Conservation (phyloP, 1,284 basidiomycete species). For the Pseudozyma flocculosa region DNA sequence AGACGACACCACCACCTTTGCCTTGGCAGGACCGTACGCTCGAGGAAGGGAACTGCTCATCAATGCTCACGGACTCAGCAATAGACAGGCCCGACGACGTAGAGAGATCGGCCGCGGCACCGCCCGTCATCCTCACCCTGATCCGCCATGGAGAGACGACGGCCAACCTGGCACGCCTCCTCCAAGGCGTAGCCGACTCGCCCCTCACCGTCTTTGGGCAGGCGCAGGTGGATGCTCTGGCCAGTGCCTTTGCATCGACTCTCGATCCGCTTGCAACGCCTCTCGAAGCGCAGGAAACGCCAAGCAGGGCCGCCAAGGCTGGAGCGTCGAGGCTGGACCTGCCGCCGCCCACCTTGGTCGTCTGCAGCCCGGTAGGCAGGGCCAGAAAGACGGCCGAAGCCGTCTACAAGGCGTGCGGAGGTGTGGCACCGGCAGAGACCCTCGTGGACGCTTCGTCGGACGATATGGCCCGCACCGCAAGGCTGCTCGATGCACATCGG, state of each 20-base stretch:
- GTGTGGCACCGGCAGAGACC: neutral
- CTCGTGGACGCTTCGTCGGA: neutral
- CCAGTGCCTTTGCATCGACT: constrained; percentile 8
- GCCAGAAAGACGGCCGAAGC: constrained; percentile 42
- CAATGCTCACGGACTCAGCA: no score
- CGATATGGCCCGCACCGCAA: no score
- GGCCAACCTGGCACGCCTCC: constrained; percentile 48
- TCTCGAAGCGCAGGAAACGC: no score
- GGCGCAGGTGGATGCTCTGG: constrained; percentile 40
- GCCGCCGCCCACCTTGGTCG: constrained; percentile 34
- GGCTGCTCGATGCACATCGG: no score
- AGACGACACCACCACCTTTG: no score
- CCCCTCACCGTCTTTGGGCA: constrained; percentile 39
- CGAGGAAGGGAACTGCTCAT: no score
- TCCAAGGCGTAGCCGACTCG: constrained; percentile 52
- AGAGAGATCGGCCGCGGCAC: no score
- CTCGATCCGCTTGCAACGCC: neutral
- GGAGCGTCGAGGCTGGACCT: constrained; percentile 9
- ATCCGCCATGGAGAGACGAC: constrained; percentile 51
- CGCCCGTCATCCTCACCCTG: constrained; percentile 36
- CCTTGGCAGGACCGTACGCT: no score
- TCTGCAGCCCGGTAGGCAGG: constrained; percentile 43
- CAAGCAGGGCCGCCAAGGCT: neutral
- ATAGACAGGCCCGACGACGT: no score
- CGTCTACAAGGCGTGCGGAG: constrained; percentile 14